Base-by-base conservation (phyloP, 2,329 filamentous ascomycete genomes). In the Periconia digitata region DNA sequence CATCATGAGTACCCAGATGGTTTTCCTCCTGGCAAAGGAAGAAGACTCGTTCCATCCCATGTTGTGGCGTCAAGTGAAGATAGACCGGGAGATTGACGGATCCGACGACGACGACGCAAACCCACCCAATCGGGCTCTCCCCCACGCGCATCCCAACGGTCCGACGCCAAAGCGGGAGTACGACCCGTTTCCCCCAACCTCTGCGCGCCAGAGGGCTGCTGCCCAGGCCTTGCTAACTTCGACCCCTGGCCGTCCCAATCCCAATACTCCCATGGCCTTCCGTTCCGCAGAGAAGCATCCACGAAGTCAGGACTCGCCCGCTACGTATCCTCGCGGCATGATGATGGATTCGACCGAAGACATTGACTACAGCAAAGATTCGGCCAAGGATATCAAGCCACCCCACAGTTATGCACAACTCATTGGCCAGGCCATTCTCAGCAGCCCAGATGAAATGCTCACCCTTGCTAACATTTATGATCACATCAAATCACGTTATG, bases 351-450 rank as follows among this genome's bases (percentile, higher is more conserved):
- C 74, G 6, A 76, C 76, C 3, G 79, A 82, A 52, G 76, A 78
- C 52, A 83, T 92, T 44, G 89, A 94, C 71, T 82, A 92, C 55
- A 92, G 90, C 64, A 79, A 86, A 27, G 92, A 97, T 57, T 83
- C 86, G 23, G 90, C 92, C 56, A 89, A 89, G 67, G 90, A 96
- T 56, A 84, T 97, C 64, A 99, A 99, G 71, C 95, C 94, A 1
- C 89, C 92, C 39, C 96, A 89, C 71, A 97, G 92, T 70, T 99
- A 99, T 72, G 92, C 94, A 2, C 90, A 95, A 67, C 85, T 99
- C 78, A 99, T 99, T 56, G 94, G 91, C 0, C 94, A 97, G 73
- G 94, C 94, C 1, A 97, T 99, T 54, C 80, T 96, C 57, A 89
- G 88, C 29, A 92, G 87, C 2, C 79, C 84, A 1, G 91, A 96